A percentile compares a stretch with the other conserved stretches of the same genome.
Evolutionary conservation across 1,139 yeast species (phyloP).

Genomic region (Trichomonascaceae sp.): DNA sequence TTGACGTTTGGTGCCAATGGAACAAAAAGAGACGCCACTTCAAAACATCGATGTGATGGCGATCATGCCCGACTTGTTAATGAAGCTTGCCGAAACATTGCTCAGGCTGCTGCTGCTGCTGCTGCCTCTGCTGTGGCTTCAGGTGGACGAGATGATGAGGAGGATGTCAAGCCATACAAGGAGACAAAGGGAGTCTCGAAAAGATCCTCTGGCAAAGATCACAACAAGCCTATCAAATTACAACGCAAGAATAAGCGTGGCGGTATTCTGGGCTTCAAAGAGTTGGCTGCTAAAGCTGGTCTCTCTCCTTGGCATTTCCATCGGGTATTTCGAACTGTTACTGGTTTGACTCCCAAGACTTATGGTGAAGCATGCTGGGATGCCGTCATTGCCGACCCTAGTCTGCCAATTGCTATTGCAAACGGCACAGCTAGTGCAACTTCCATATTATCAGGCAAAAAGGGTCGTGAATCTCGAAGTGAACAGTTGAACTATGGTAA

Average conservation of each 20-base stretch:
- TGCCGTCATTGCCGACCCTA: constrained; percentile 39
- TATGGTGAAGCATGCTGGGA: constrained; percentile 87
- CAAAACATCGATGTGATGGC: constrained; percentile 18
- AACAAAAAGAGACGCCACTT: constrained; percentile 15
- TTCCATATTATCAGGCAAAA: background rate
- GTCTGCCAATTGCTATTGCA: constrained; percentile 9
- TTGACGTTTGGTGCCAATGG: constrained; percentile 21
- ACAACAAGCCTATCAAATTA: constrained; percentile 17
- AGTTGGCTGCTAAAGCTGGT: constrained; percentile 76
- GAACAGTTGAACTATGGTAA: background rate
- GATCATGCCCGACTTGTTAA: constrained; percentile 70
- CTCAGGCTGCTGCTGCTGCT: constrained; percentile 64
- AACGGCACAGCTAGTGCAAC: constrained; percentile 9
- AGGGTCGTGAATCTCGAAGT: background rate
- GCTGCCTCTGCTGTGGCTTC: constrained; percentile 28
- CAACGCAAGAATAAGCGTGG: constrained; percentile 65
- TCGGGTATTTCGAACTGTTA: constrained; percentile 77
- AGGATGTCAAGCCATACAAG: constrained; percentile 12
- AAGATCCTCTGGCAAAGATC: constrained; percentile 4
- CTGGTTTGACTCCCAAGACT: constrained; percentile 81
- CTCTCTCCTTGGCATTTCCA: constrained; percentile 94
- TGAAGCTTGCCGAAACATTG: constrained; percentile 78
- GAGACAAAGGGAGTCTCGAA: background rate
- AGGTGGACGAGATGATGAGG: constrained; percentile 20
- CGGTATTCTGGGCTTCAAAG: constrained; percentile 83